Base-by-base conservation (phyloP, 768 basidiomycete genomes). In the Leucosporidium scottii region DNA sequence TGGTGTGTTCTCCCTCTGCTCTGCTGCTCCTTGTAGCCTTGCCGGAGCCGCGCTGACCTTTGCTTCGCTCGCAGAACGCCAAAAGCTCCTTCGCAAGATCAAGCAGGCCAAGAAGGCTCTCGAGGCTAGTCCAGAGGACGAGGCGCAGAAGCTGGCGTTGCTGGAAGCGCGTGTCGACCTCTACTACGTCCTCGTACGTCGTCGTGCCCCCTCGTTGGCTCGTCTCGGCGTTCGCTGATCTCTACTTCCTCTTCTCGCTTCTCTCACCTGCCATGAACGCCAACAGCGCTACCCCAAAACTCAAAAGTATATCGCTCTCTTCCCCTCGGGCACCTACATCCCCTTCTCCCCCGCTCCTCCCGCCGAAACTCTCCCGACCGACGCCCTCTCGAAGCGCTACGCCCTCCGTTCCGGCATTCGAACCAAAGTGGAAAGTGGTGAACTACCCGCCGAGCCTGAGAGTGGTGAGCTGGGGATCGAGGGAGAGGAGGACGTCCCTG, bases 231-330 rank as follows among this genome's bases (percentile, higher is more conserved):
- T 44, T 44, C 8, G 2, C 58, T 28, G 27, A 34, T 34, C 61
- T 48, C 47, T 48, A 39, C 61, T 44, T 34, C 34, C 20, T 17
- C 10, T 61, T 17, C n/a, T 28, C 18, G 20, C 17, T 44, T 8
- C 39, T 10, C 60, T 27, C 28, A 20, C 30, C 50, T 51, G 48
- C 34, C n/a, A 25, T 34, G 47, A 20, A 34, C 57, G 5, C 20
- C 62, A 30, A 21, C 68, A 91, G 90, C 85, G 91, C 77, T 92
- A 88, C 77, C 90, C 90, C 8, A 91, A 89, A 78, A 81, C 83
- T 17, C 84, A 86, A 75, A 93, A 91, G 80, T 96, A 97, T 76
- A 85, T 96, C 36, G 90, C 92, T 2, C 82, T 97, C 31, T 93
- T 92, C 77, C 91, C 93, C 8, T 72, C 75, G 54, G 69, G 62